Evolutionary conservation across 441 rosid species (phyloP).

Genomic region (Melastoma candidum): DNA sequence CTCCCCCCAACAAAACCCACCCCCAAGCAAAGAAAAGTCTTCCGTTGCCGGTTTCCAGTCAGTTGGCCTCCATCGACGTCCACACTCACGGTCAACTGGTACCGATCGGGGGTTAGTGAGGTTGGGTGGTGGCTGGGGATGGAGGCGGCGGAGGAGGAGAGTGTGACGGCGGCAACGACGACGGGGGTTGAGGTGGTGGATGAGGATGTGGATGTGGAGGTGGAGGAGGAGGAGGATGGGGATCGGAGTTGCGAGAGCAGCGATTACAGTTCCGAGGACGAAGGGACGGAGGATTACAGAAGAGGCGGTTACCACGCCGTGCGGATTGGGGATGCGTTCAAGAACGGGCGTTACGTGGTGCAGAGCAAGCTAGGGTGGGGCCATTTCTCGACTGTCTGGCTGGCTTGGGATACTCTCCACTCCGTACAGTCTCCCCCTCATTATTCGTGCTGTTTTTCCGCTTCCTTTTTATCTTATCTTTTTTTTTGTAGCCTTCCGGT

Average conservation of each 20-base stretch:
- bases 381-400: conserved; percentile 21
- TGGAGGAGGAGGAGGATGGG: conserved; percentile 6
- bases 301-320: conserved; percentile 19
- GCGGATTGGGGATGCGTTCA: conserved; percentile 16
- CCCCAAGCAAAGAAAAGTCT: too few species aligned
- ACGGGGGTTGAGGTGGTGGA: too few species aligned
- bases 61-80: too few species aligned
- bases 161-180: background rate
- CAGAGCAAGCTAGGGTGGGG: conserved; percentile 21
- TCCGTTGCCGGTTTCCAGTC: too few species aligned
- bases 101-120: too few species aligned
- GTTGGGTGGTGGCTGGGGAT: too few species aligned
- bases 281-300: conserved; percentile 16
- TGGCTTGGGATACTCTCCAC: conserved; percentile 17
- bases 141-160: too few species aligned
- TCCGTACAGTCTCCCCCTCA: conserved; percentile 4
- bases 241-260: conserved; percentile 14
- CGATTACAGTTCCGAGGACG: conserved; percentile 19
- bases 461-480: too few species aligned
- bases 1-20: too few species aligned
- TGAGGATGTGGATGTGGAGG: conserved; percentile 3
- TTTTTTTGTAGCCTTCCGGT: too few species aligned
- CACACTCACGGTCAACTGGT: too few species aligned
- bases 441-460: too few species aligned
- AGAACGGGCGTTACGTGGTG: conserved; percentile 14